Evolutionary conservation across 768 basidiomycete genomes (phyloP), one percentile per base, ranked within the genome.

Genomic region (Jaapia argillacea): DNA sequence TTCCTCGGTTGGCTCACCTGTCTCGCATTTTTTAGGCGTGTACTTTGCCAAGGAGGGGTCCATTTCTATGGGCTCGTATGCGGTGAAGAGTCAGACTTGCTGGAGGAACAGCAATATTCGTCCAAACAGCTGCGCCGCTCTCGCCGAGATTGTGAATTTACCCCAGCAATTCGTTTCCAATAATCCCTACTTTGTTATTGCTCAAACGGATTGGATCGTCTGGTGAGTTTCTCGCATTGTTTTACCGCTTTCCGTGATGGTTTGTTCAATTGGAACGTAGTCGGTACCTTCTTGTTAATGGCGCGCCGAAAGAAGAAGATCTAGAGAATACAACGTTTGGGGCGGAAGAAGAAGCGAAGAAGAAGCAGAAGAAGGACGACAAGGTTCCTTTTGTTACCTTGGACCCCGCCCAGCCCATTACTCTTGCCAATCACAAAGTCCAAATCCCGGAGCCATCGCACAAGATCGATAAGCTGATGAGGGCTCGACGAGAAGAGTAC

Each of bases 181-280:
- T 0, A 63, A 64, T 33, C 71, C 73, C 0, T 72, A 73, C 54
- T 75, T 76, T 45, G 81, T 84, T 3, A 70, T 84, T 28, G 58
- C 71, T 16, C 63, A 82, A 43, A 79, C 79, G 1, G 69, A 77
- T 33, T 85, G 82, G 81, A 80, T 84, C 42, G 67, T 81, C 55
- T 81, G 79, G 79, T 77, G 50, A 36, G 74, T 53, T 21, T 20
- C 36, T 33, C 28, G 10, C 28, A 16, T 16, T 16, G 10, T 10
- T 38, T 10, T 22, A 13, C 10, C 22, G 37, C 37, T 21, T 43
- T n/a, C 14, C 16, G 25, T 25, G 12, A 12, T 10, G 16, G 14
- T 14, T n/a, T 10, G 38, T 27, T 24, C 10, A 28, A 25, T 18
- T 47, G 23, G 40, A 20, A 35, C 44, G 4, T 41, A 80, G 77